Evolutionary conservation across 106 monocot species (phyloP).

Genomic region (Apostasia ramifera): DNA sequence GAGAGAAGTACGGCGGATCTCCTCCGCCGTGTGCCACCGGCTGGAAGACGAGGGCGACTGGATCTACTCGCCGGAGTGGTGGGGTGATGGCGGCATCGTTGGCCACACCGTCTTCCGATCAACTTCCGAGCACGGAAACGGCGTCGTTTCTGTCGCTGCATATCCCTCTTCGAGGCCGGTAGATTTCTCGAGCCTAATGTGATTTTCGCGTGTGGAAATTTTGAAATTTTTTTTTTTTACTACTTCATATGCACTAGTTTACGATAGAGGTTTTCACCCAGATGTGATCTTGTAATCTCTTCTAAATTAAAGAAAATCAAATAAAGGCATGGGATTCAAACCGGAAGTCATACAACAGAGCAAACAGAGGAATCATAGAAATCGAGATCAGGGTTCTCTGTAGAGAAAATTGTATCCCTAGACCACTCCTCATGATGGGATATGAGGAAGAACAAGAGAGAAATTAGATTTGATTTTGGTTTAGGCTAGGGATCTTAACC

Average conservation of each 20-base stretch:
- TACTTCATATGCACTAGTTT: neutral
- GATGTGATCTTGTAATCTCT: neutral
- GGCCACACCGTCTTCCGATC: conserved; percentile 68
- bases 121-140: conserved; percentile 64
- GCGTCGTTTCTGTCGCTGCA: conserved; percentile 71
- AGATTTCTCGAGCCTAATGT: conserved; percentile 1
- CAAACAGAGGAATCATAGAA: too few species aligned
- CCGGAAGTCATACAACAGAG: too few species aligned
- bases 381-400: too few species aligned
- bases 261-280: neutral
- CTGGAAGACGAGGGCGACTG: conserved; percentile 79
- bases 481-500: too few species aligned
- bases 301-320: neutral
- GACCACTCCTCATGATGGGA: too few species aligned
- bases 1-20: conserved; percentile 18
- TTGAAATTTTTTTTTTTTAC: neutral
- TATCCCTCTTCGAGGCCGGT: conserved; percentile 90
- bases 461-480: too few species aligned
- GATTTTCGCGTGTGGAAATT: neutral
- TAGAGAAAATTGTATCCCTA: too few species aligned
- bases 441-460: too few species aligned
- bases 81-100: conserved; percentile 28
- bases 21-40: conserved; percentile 14
- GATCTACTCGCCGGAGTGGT: conserved; percentile 80
- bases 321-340: too few species aligned